These are phyloP conservation scores for Saitoella complicata DNA, from an alignment of 805 yeast genomes.

Conservation along the genomic window DNA sequence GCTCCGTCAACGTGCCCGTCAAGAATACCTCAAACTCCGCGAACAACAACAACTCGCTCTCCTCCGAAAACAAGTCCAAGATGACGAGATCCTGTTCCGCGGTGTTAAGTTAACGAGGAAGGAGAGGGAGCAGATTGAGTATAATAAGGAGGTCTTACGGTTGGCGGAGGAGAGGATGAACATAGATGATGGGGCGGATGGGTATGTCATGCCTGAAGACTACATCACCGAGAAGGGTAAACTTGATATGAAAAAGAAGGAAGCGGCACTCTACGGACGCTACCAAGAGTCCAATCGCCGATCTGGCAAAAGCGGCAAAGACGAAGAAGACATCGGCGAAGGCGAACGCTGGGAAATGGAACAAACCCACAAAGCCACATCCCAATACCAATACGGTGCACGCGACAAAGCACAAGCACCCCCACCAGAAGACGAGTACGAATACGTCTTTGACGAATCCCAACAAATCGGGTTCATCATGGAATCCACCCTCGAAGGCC, in stretches of 20 bases:
- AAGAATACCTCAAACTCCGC: slow-evolving; percentile 30
- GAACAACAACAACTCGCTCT: slow-evolving; percentile 31
- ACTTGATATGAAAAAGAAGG: slow-evolving; percentile 39
- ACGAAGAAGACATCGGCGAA: slow-evolving; percentile 11
- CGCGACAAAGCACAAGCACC: slow-evolving; percentile 4
- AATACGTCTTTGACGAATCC: slow-evolving; percentile 56
- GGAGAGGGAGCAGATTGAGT: slow-evolving; percentile 36
- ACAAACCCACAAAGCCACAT: slow-evolving; percentile 30
- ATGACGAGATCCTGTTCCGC: slow-evolving; percentile 31
- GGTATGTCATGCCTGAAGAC: slow-evolving; percentile 43
- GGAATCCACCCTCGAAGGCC: slow-evolving; percentile 24
- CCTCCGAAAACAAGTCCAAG: slow-evolving; percentile 32
- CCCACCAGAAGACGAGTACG: slow-evolving; percentile 36
- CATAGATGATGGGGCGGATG: slow-evolving; percentile 21
- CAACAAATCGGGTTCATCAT: slow-evolving; percentile 42
- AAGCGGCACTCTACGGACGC: slow-evolving; percentile 30
- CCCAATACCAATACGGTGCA: slow-evolving; percentile 7
- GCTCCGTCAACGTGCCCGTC: slow-evolving; percentile 33
- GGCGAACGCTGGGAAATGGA: slow-evolving; percentile 36
- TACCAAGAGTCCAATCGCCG: slow-evolving; percentile 12
- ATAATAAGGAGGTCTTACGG: slow-evolving; percentile 34
- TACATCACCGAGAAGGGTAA: slow-evolving; percentile 35
- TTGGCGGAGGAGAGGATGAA: slow-evolving; percentile 28
- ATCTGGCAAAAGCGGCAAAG: slow-evolving; percentile 3
- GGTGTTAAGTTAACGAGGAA: slow-evolving; percentile 27